Evolutionary conservation across 2,329 filamentous ascomycete species (phyloP), one percentile per base, ranked within the genome.

Genomic region (Scleromitrula shiraiana): DNA sequence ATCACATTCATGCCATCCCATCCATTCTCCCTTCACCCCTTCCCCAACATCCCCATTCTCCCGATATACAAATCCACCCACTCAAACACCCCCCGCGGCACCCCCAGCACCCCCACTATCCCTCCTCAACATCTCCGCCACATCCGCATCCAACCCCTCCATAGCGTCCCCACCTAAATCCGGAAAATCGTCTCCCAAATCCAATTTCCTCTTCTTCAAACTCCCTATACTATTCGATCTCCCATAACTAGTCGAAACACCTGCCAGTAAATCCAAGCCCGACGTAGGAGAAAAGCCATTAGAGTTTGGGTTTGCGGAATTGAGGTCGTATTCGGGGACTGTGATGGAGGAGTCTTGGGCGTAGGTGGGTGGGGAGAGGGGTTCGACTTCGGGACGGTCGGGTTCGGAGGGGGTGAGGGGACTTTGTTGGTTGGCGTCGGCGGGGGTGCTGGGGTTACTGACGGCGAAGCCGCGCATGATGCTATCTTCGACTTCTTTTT

Each of bases 401-500:
- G 79, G 78, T 54, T 88, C 85, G 22, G 73, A 65, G 3, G 71
- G 70, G 52, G 67, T 74, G 30, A 67, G 68, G n/a, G 65, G 67
- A 29, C 35, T 63, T 56, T 53, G 59, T 37, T 49, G 59, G 6
- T 48, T 62, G n/a, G 67, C 52, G 57, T 72, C 62, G 41, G 71
- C 69, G 8, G 78, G 71, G 7, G 67, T 66, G 39, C 70, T 68
- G 17, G 71, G 68, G 49, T 77, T 74, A 45, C 71, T 71, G 7
- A 81, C 76, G 12, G 81, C 80, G 19, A 95, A 75, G 7, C 87
- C 88, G 43, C 85, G 80, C 77, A 98, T 88, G 57, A 98, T 97
- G 41, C 80, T 83, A 56, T 91, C 80, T 66, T 98, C 93, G 7
- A 98, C 89, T 40, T 93, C 85, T 44, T 83, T 81, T 66, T 94